Conservation (phyloP, 176 grass and related monocot species). For the Melocanna baccifera region DNA sequence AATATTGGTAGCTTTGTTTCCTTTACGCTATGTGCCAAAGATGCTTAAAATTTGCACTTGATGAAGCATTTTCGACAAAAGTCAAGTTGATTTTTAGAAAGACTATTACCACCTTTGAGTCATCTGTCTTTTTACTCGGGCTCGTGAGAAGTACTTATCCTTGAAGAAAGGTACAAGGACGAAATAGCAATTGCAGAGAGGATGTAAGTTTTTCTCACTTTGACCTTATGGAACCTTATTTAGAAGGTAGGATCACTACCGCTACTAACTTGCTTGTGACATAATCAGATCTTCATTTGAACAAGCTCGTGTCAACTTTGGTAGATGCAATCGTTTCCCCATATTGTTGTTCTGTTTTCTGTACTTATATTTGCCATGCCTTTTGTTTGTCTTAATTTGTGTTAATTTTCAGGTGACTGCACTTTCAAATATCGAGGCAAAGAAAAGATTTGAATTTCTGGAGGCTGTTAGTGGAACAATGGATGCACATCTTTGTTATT, state of each 20-base stretch:
- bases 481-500: conserved; percentile 99
- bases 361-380: conserved; percentile 7
- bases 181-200: too few species aligned
- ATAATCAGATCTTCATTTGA: conserved; percentile 91
- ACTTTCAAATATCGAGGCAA: conserved; percentile 97
- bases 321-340: conserved; percentile 37
- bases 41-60: too few species aligned
- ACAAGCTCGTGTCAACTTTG: conserved; percentile 91
- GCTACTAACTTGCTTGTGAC: conserved; percentile 27
- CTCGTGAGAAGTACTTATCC: too few species aligned
- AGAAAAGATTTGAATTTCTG: conserved; percentile 99
- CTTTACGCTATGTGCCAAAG: too few species aligned
- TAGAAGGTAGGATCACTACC: conserved; percentile 14
- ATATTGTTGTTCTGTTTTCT: conserved; percentile 2
- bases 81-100: too few species aligned
- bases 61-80: too few species aligned
- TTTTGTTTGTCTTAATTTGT: conserved; percentile 20
- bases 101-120: too few species aligned
- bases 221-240: conserved; percentile 8
- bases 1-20: too few species aligned
- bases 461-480: conserved; percentile 99
- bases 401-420: conserved; percentile 66
- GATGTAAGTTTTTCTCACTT: conserved; percentile 52
- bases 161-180: too few species aligned
- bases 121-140: too few species aligned